Percentiles rank a stretch among this genome's conserved stretches.
These are phyloP conservation scores for Nematodospora anomalae DNA, from an alignment of 1,139 yeast species.

Conservation along the genomic window DNA sequence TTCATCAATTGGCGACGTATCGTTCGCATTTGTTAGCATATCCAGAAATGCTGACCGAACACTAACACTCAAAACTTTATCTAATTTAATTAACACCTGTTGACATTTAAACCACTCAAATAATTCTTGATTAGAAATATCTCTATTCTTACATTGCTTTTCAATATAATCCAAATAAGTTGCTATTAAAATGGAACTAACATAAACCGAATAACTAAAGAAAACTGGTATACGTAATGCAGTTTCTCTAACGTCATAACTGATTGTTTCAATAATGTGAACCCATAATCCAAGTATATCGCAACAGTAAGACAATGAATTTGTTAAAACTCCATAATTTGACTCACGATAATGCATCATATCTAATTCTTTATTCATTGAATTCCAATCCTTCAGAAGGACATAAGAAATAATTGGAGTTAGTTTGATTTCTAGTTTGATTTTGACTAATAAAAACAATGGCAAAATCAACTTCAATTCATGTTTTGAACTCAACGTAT, in stretches of 20 bases:
- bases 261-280: constrained; percentile 60
- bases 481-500: constrained; percentile 50
- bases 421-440: constrained; percentile 58
- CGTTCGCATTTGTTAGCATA: constrained; percentile 34
- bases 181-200: constrained; percentile 58
- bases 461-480: constrained; percentile 66
- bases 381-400: constrained; percentile 63
- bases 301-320: constrained; percentile 55
- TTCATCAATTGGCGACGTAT: constrained; percentile 5
- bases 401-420: constrained; percentile 58
- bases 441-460: constrained; percentile 59
- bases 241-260: constrained; percentile 58
- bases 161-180: constrained; percentile 61
- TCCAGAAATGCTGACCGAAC: constrained; percentile 48
- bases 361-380: constrained; percentile 56
- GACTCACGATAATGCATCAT: constrained; percentile 29
- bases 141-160: constrained; percentile 23
- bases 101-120: constrained; percentile 54
- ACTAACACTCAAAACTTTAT: constrained; percentile 39
- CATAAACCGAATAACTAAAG: constrained; percentile 66
- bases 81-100: constrained; percentile 54
- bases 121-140: constrained; percentile 43
- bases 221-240: constrained; percentile 73
- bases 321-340: constrained; percentile 59
- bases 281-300: constrained; percentile 69